phyloP scores from a whole-genome alignment of 2,329 filamentous ascomycete genomes.

The Lachnellula cervina region DNA sequence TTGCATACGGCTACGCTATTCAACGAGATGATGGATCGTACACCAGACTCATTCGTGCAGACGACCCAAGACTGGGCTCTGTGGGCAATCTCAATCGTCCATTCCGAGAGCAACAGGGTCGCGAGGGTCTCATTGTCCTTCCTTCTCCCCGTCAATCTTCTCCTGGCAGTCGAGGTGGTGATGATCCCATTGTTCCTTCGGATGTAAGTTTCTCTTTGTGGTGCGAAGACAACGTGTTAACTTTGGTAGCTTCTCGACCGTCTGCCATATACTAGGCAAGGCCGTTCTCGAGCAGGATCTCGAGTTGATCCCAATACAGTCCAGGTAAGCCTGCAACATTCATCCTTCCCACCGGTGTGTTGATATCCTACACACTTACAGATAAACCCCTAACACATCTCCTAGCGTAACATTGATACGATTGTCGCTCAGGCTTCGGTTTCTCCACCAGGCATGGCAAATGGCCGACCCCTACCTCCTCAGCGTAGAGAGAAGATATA shows the following conservation, averaged over 20 bases:
- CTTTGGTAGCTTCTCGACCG: slow-evolving; percentile 10
- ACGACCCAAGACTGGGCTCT: slow-evolving; percentile 46
- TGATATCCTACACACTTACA: neutral
- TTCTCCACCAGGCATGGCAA: neutral
- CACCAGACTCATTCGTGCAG: slow-evolving; percentile 52
- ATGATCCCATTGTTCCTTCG: slow-evolving; percentile 13
- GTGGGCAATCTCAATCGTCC: slow-evolving; percentile 45
- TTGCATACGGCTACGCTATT: slow-evolving; percentile 46
- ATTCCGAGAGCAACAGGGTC: slow-evolving; percentile 10
- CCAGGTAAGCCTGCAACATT: neutral
- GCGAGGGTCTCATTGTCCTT: slow-evolving; percentile 30
- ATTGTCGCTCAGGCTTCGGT: slow-evolving; percentile 14
- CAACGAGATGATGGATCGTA: slow-evolving; percentile 49
- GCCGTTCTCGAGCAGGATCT: neutral
- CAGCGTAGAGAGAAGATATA: slow-evolving; percentile 56
- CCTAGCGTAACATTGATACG: slow-evolving; percentile 12
- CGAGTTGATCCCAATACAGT: neutral
- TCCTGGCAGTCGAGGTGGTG: slow-evolving; percentile 11
- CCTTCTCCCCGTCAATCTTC: slow-evolving; percentile 18
- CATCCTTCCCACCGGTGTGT: neutral
- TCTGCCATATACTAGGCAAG: neutral
- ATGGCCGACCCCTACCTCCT: neutral
- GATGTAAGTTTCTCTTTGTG: slow-evolving; percentile 12
- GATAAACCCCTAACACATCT: neutral
- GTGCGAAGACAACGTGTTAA: neutral